Evolutionary conservation across 352 stramenopile species (phyloP).

Genomic region (Peronosclerospora sorghi): DNA sequence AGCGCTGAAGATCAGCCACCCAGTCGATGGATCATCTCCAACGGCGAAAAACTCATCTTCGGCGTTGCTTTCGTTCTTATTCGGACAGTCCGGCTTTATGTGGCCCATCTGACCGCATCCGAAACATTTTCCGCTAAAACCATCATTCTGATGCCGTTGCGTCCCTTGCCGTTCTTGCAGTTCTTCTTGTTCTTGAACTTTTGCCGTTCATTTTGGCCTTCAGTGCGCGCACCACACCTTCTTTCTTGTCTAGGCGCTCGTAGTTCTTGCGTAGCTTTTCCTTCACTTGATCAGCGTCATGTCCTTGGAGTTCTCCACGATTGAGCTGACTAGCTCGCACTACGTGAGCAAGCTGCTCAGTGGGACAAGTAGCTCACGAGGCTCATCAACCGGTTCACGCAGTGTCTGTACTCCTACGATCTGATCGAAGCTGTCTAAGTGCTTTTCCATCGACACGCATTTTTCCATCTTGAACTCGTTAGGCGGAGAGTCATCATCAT

Average conservation of each 20-base stretch:
- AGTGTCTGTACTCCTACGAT: background rate
- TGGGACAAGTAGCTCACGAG: background rate
- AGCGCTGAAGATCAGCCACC: background rate
- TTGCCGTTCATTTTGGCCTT: background rate
- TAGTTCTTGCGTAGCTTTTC: background rate
- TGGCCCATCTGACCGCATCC: background rate
- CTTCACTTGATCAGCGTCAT: background rate
- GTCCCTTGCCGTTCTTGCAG: background rate
- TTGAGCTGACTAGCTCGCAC: background rate
- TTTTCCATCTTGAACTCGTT: background rate
- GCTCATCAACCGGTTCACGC: background rate
- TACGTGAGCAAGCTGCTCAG: background rate
- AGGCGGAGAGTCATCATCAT: background rate
- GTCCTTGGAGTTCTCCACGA: background rate
- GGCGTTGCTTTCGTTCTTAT: background rate
- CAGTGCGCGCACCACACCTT: background rate
- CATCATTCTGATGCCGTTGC: background rate
- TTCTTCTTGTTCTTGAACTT: background rate
- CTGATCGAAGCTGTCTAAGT: background rate
- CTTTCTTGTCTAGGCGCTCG: background rate
- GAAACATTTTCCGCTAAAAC: background rate
- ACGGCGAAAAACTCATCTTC: background rate
- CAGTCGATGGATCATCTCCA: background rate
- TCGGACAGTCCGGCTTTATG: background rate
- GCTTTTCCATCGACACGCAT: background rate